phyloP scores from a whole-genome alignment of 1,139 yeast genomes.

The Sporopachydermia cereana region DNA sequence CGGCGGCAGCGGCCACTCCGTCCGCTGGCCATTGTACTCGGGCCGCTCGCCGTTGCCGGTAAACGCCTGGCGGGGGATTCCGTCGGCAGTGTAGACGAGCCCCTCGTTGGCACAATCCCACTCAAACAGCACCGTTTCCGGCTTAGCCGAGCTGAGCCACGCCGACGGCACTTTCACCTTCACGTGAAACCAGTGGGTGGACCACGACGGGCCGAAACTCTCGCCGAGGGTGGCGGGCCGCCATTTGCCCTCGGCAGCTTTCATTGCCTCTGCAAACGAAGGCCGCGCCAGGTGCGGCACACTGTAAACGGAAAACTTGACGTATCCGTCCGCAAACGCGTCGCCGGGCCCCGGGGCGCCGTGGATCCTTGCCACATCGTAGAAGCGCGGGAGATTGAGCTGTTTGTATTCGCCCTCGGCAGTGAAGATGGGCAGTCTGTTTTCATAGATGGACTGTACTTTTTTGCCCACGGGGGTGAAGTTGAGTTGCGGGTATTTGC shows the following conservation, averaged over 20 bases:
- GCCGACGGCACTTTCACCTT: conserved; percentile 46
- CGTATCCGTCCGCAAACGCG: conserved; percentile 22
- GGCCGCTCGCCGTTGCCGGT: conserved; percentile 63
- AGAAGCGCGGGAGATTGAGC: conserved; percentile 74
- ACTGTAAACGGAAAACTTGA: conserved; percentile 43
- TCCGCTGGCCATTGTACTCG: conserved; percentile 27
- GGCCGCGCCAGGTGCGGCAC: conserved; percentile 71
- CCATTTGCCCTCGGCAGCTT: conserved; percentile 38
- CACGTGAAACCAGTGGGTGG: conserved; percentile 86
- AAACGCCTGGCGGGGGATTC: conserved; percentile 68
- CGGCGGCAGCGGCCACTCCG: conserved; percentile 57
- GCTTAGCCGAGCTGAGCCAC: conserved; percentile 36
- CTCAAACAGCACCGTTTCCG: conserved; percentile 47
- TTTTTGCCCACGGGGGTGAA: conserved; percentile 74
- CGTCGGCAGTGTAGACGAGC: conserved; percentile 54
- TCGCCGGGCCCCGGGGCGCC: conserved; percentile 16
- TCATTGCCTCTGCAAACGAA: conserved; percentile 56
- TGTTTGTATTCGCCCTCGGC: conserved; percentile 56
- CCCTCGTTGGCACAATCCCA: conserved; percentile 91
- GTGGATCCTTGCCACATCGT: conserved; percentile 47
- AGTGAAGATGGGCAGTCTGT: conserved; percentile 70
- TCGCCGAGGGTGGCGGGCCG: conserved; percentile 54
- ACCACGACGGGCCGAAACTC: conserved; percentile 92
- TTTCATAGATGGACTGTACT: conserved; percentile 65
- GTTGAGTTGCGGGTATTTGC: conserved; percentile 31